Percentiles rank a stretch among this genome's conserved stretches.
phyloP scores from a whole-genome alignment of 2,329 filamentous ascomycete species.

The Penicillium psychrosexuale region DNA sequence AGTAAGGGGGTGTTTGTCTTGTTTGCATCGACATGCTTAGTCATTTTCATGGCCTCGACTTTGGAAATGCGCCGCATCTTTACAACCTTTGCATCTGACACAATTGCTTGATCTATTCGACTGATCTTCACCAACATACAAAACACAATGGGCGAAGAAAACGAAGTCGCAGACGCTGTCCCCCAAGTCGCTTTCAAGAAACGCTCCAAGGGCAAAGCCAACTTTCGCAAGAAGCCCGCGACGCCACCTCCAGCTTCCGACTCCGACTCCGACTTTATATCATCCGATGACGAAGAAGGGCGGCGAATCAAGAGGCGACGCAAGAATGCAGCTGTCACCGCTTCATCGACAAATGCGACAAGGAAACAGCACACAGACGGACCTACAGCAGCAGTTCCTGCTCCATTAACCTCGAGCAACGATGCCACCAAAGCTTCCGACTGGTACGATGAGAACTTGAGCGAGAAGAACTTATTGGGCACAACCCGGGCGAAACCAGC shows the following conservation, averaged over 20 bases:
- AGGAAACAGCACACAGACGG: slow-evolving; percentile 45
- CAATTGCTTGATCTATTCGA: neutral
- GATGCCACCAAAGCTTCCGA: slow-evolving; percentile 87
- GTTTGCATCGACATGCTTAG: slow-evolving; percentile 6
- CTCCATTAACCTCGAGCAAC: slow-evolving; percentile 63
- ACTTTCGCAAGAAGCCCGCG: slow-evolving; percentile 74
- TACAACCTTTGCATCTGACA: neutral
- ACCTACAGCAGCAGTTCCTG: slow-evolving; percentile 61
- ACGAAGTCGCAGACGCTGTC: slow-evolving; percentile 19
- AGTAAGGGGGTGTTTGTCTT: slow-evolving; percentile 2
- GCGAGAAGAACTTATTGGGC: slow-evolving; percentile 47
- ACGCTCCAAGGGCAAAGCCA: slow-evolving; percentile 72
- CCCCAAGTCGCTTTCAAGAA: slow-evolving; percentile 69
- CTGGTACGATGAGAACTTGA: slow-evolving; percentile 75
- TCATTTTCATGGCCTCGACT: neutral
- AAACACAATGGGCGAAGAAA: slow-evolving; percentile 28
- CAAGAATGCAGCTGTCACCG: slow-evolving; percentile 65
- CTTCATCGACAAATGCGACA: slow-evolving; percentile 51
- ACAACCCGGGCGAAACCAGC: slow-evolving; percentile 24
- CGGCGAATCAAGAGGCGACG: slow-evolving; percentile 74
- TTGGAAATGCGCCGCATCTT: neutral
- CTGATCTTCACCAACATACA: neutral
- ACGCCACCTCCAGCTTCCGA: slow-evolving; percentile 67
- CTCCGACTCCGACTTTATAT: slow-evolving; percentile 62
- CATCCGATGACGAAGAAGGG: slow-evolving; percentile 74